Percentiles rank a stretch among this genome's conserved stretches.
phyloP scores from a whole-genome alignment of 768 basidiomycete genomes.

The Cytidiella melzeri region DNA sequence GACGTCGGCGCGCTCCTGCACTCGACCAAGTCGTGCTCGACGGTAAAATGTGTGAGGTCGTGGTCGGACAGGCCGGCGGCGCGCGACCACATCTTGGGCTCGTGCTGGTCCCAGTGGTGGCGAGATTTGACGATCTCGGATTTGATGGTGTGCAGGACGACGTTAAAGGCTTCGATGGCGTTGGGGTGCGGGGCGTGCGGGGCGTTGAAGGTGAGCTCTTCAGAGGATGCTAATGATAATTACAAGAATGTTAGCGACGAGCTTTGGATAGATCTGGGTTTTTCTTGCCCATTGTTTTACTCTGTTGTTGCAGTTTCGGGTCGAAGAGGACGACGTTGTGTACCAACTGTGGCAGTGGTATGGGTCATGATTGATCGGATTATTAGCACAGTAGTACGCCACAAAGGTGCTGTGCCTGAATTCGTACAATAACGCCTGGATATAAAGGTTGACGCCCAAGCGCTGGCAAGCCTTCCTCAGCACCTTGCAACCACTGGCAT shows the following conservation, averaged over 20 bases:
- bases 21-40: conserved; percentile 38
- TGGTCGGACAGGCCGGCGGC: conserved; percentile 46
- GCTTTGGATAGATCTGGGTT: too few species aligned
- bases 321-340: too few species aligned
- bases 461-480: too few species aligned
- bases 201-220: conserved; percentile 50
- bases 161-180: conserved; percentile 60
- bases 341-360: too few species aligned
- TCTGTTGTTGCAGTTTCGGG: too few species aligned
- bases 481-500: too few species aligned
- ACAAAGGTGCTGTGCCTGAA: too few species aligned
- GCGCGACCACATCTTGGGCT: conserved; percentile 66
- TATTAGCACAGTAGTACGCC: too few species aligned
- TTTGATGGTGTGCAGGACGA: conserved; percentile 51
- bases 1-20: conserved; percentile 51
- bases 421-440: too few species aligned
- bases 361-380: too few species aligned
- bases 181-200: conserved; percentile 55
- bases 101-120: conserved; percentile 65
- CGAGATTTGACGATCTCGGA: conserved; percentile 61
- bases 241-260: not conserved
- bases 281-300: too few species aligned
- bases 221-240: conserved; percentile 41
- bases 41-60: conserved; percentile 45
- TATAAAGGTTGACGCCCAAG: too few species aligned